Base-by-base conservation (phyloP, 2,329 filamentous ascomycete species). In the Exophiala oligosperma region DNA sequence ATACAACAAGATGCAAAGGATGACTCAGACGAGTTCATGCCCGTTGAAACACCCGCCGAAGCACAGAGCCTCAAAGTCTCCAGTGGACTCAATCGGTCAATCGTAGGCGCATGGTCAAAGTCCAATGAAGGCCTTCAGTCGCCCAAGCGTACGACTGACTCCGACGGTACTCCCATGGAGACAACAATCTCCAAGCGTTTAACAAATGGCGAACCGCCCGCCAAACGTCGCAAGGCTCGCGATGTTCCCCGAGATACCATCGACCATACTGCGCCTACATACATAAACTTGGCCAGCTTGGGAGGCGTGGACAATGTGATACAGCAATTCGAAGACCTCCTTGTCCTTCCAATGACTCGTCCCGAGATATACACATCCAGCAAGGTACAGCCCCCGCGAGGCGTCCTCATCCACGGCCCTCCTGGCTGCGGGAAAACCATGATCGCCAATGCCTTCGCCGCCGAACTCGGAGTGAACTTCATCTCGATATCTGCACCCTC, bases 381-480 rank as follows among this genome's bases (percentile, higher is more conserved):
- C 35, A 85, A 86, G 26, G 82, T 90, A 46, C 85, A 89, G 37
- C 85, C 89, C 41, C 86, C 88, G 37, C 84, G 88, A 48, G 89
- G 90, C 60, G 86, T 95, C 14, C 75, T 95, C 24, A 79, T 95
- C 4, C 89, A 95, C 73, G 91, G 91, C 0, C 91, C 91, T 0
- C 90, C 91, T 2, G 91, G 91, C 26, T 94, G 91, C 69, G 91
- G 91, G 66, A 95, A 95, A 73, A 95, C 91, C 0, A 87, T 90
- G 78, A 85, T 95, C 58, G 89, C 89, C 8, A 86, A 91, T 71
- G 90, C 89, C 1, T 87, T 91, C 66, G 91, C 91, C 2, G 88
- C 89, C 1, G 84, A 87, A 62, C 77, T 92, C 21, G 87, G 87
- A 1, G 85, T 92, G 2, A 87, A 90, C 0, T 93, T 92, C 68